Evolutionary conservation across 2,329 filamentous ascomycete species (phyloP).

Genomic region (Pseudogymnoascus pannorum): DNA sequence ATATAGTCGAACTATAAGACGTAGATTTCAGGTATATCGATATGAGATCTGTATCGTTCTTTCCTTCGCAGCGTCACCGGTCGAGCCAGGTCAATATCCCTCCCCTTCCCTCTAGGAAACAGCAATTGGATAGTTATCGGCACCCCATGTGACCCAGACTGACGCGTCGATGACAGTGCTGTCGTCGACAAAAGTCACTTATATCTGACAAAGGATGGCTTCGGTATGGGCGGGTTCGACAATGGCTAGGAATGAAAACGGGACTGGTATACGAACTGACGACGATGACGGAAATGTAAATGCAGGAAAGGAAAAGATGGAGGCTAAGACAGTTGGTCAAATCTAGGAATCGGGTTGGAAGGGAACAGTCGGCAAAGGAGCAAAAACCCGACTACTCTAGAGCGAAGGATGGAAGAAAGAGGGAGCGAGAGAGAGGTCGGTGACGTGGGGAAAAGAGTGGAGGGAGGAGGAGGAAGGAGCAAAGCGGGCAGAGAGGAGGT

Average conservation of each 20-base stretch:
- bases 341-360: not conserved
- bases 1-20: slow-evolving; percentile 23
- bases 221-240: not conserved
- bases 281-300: not conserved
- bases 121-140: slow-evolving; percentile 10
- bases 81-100: slow-evolving; percentile 4
- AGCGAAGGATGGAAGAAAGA: not conserved
- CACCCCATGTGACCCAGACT: slow-evolving; percentile 9
- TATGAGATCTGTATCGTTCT: slow-evolving; percentile 8
- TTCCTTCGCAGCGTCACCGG: not conserved
- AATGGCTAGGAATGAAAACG: not conserved
- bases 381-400: not conserved
- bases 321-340: not conserved
- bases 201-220: not conserved
- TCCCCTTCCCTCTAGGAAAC: not conserved
- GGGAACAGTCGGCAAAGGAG: not conserved
- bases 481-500: not conserved
- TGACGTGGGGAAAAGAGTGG: not conserved
- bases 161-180: slow-evolving; percentile 27
- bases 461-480: not conserved
- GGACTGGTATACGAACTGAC: not conserved
- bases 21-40: slow-evolving; percentile 12
- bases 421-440: not conserved
- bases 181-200: slow-evolving; percentile 19
- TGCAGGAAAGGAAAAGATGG: not conserved